These are phyloP conservation scores for Ettlia oleoabundans DNA, from an alignment of 139 green algal genomes.

Conservation along the genomic window DNA sequence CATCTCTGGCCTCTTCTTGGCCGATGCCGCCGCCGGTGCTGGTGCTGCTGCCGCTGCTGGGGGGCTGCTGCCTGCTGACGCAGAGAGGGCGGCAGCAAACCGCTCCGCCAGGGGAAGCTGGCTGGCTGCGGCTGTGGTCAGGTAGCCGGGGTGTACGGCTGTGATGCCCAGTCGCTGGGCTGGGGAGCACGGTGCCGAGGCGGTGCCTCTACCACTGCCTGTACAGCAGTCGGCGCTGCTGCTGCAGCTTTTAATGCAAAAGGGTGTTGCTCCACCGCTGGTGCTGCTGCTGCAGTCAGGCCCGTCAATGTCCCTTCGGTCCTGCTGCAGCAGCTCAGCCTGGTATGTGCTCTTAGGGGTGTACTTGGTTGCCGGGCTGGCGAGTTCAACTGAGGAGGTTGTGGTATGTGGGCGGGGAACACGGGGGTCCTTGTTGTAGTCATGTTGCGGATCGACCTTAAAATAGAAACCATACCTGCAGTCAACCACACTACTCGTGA, in stretches of 20 bases:
- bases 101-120: neutral
- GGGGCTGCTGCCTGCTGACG: neutral
- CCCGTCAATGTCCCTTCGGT: neutral
- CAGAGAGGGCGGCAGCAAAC: neutral
- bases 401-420: neutral
- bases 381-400: neutral
- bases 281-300: neutral
- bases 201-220: neutral
- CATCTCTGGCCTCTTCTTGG: neutral
- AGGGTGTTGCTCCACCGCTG: no score
- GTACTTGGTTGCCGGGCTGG: neutral
- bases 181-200: neutral
- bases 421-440: constrained; percentile 3
- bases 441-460: neutral
- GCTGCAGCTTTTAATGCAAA: neutral
- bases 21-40: neutral
- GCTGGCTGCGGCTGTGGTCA: constrained; percentile 1
- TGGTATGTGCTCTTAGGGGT: constrained; percentile 6
- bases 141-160: constrained; percentile 9
- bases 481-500: no score
- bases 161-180: neutral
- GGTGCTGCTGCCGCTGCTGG: neutral
- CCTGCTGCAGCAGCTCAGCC: constrained; percentile 3
- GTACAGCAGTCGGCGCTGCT: neutral
- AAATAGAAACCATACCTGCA: neutral